Evolutionary conservation across 2,329 filamentous ascomycete genomes (phyloP), one percentile per base, ranked within the genome.

Genomic region (Alternaria postmessia): DNA sequence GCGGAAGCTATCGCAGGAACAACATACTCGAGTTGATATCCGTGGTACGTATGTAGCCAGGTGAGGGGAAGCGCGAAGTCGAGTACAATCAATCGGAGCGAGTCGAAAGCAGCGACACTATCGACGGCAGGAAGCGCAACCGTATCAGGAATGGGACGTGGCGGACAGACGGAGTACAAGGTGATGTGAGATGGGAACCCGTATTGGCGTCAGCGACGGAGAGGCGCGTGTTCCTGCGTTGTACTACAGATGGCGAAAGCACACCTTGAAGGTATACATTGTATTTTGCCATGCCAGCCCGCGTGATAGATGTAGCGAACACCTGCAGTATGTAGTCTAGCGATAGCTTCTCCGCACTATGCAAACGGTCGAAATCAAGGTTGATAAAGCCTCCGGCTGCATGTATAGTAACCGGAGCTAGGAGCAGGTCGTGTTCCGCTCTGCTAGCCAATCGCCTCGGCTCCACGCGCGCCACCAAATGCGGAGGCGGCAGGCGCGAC

Each of bases 401-500:
- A 55, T 24, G 51, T 57, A 51, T 41, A 52, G 52, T 46, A 30
- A 44, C 44, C 24, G 24, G 54, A 65, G 54, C 51, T 51, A 43
- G 54, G 55, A 58, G 63, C 51, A 61, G 47, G 65, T 56, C 39
- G 24, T 26, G n/a, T 43, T 55, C n/a, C 26, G 51, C 59, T 59
- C 63, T 62, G 67, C 63, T 26, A 59, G 24, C 47, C 44, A 51
- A 61, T 51, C 59, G 38, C 22, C 24, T 55, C 24, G 54, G 36
- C 57, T 49, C 48, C 39, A 57, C 42, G 48, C 54, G 62, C 57
- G 63, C 63, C 55, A 66, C 4, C 43, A 68, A 66, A 52, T 63
- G 66, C 67, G 68, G 70, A 72, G 69, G 63, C 64, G 62, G 61
- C 56, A 62, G 52, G 49, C 32, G 52, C 61, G 52, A 41, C 16